Percentiles rank a stretch among this genome's conserved stretches.
phyloP scores from a whole-genome alignment of 164 flowering plant species.

The Liquidambar formosana region DNA sequence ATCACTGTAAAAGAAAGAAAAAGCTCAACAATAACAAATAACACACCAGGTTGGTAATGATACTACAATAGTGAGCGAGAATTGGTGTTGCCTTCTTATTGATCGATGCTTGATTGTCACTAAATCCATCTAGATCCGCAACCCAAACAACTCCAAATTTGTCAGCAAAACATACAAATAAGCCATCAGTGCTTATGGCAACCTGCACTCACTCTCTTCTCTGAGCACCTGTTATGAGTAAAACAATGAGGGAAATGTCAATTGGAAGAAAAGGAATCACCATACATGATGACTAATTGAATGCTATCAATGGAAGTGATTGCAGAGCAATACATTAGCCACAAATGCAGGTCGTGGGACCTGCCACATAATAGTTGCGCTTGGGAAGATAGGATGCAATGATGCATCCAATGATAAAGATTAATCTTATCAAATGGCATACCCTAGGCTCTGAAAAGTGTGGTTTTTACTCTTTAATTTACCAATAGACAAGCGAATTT shows the following conservation, averaged over 20 bases:
- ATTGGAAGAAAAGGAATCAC: not conserved
- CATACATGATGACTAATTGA: not conserved
- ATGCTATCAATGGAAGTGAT: not conserved
- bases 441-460: too few species aligned
- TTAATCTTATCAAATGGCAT: too few species aligned
- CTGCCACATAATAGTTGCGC: not conserved
- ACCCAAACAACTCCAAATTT: slow-evolving; percentile 96
- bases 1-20: not conserved
- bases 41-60: slow-evolving; percentile 88
- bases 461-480: too few species aligned
- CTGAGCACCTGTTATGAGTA: slow-evolving; percentile 61
- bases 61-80: slow-evolving; percentile 92
- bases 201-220: slow-evolving; percentile 95
- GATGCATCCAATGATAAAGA: too few species aligned
- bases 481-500: too few species aligned
- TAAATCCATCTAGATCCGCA: slow-evolving; percentile 37
- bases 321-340: not conserved
- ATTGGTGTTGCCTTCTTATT: slow-evolving; percentile 64
- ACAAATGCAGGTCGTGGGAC: not conserved
- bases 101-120: slow-evolving; percentile 24
- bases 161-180: slow-evolving; percentile 80
- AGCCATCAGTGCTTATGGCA: slow-evolving; percentile 70
- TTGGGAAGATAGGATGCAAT: too few species aligned
- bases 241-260: not conserved
- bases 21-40: not conserved